Conservation (phyloP, 2,329 filamentous ascomycete species). For the Curvularia sp. region DNA sequence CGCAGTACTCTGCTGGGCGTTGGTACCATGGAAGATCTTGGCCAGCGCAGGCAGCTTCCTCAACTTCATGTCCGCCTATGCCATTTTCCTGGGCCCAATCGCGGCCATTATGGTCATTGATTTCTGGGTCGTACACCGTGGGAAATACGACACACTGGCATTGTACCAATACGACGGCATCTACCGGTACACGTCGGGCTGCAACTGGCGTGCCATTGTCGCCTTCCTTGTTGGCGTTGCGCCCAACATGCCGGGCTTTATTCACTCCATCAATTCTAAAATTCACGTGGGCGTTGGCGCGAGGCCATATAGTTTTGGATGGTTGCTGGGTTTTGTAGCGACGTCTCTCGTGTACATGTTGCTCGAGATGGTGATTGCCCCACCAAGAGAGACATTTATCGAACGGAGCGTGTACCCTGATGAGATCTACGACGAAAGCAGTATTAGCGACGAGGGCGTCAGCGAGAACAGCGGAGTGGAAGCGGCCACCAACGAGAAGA, state of each 20-base stretch:
- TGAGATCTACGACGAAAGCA: constrained; percentile 48
- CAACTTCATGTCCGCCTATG: constrained; percentile 71
- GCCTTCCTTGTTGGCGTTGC: constrained; percentile 65
- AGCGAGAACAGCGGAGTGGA: constrained; percentile 38
- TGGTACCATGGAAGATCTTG: constrained; percentile 58
- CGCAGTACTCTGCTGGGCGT: constrained; percentile 54
- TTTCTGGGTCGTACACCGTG: constrained; percentile 64
- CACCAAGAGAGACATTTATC: constrained; percentile 60
- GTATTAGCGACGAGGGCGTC: constrained; percentile 39
- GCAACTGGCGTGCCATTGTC: constrained; percentile 67
- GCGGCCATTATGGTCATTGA: constrained; percentile 67
- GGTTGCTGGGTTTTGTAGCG: constrained; percentile 67
- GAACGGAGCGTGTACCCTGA: constrained; percentile 49
- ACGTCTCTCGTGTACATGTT: constrained; percentile 64
- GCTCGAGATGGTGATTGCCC: constrained; percentile 57
- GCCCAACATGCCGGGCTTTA: constrained; percentile 65
- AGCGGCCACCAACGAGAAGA: constrained; percentile 35
- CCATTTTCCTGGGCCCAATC: constrained; percentile 70
- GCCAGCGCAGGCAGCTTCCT: constrained; percentile 53
- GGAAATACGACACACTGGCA: constrained; percentile 60
- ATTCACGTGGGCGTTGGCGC: constrained; percentile 58
- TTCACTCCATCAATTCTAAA: constrained; percentile 51
- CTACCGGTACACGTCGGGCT: constrained; percentile 61
- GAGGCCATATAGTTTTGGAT: constrained; percentile 69
- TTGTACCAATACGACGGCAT: constrained; percentile 60